Percentiles rank a stretch among this genome's conserved stretches.
phyloP scores from a whole-genome alignment of 768 basidiomycete species.

The Omphalotus guepiniiformis region DNA sequence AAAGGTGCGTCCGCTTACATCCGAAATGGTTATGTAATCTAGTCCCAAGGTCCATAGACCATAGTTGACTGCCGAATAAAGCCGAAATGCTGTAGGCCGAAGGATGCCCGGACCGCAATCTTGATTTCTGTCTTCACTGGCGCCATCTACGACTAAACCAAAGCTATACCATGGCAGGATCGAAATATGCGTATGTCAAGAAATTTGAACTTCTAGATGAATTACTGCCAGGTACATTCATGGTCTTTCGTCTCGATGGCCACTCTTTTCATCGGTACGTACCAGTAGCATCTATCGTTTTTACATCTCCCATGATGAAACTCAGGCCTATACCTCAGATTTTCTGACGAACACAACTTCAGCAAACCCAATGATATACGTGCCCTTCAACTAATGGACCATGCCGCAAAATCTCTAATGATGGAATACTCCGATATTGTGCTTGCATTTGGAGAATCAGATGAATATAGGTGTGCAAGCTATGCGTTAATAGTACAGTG shows the following conservation, averaged over 20 bases:
- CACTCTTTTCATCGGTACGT: conserved; percentile 87
- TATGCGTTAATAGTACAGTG: background rate
- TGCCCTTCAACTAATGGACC: conserved; percentile 89
- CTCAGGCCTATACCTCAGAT: conserved; percentile 39
- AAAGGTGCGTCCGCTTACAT: no score
- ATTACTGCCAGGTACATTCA: conserved; percentile 77
- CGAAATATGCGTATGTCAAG: conserved; percentile 89
- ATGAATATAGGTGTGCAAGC: conserved; percentile 81
- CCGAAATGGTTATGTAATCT: no score
- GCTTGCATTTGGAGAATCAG: conserved; percentile 92
- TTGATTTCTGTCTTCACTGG: no score
- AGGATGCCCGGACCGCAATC: no score
- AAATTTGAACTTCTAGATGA: conserved; percentile 87
- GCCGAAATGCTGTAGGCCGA: no score
- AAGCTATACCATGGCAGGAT: conserved; percentile 99
- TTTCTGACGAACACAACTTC: conserved; percentile 81
- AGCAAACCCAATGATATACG: conserved; percentile 88
- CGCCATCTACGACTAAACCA: no score
- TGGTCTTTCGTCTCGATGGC: conserved; percentile 87
- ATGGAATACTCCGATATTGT: conserved; percentile 77
- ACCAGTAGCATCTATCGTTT: background rate
- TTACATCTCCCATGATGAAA: background rate
- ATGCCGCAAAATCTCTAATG: conserved; percentile 80
- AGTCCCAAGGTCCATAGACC: no score
- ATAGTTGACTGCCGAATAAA: no score